phyloP scores from a whole-genome alignment of 345 rosid species.

The Capsella bursapastoris region DNA sequence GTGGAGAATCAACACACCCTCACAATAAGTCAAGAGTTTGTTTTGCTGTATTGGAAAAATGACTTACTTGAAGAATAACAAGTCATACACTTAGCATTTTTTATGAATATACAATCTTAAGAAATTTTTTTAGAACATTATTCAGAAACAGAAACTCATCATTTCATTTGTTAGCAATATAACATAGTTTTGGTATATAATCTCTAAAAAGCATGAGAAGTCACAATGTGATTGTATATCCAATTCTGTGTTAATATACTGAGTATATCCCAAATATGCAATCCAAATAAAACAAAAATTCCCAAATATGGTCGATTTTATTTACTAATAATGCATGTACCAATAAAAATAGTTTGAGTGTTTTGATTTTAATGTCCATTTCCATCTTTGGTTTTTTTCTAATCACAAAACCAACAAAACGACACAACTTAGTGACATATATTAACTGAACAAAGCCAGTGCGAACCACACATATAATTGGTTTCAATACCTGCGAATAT shows the following conservation, averaged over 20 bases:
- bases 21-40: neutral
- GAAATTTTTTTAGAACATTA: neutral
- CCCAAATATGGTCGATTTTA: neutral
- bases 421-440: neutral
- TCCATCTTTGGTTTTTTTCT: neutral
- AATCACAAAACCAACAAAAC: slow-evolving; percentile 7
- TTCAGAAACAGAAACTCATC: neutral
- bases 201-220: neutral
- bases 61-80: too few species aligned
- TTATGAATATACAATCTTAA: too few species aligned
- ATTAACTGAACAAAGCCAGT: slow-evolving; percentile 22
- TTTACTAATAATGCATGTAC: neutral
- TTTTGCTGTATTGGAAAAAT: too few species aligned
- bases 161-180: neutral
- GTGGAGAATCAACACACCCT: neutral
- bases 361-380: neutral
- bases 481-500: slow-evolving; percentile 9
- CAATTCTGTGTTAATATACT: neutral
- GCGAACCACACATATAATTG: slow-evolving; percentile 18
- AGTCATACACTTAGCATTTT: neutral
- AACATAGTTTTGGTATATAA: neutral
- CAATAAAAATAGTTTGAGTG: neutral
- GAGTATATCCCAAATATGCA: neutral
- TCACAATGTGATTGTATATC: neutral
- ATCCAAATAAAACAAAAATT: neutral